phyloP scores from a whole-genome alignment of 73 alveolate genomes.

The Paramecium biaurelia region DNA sequence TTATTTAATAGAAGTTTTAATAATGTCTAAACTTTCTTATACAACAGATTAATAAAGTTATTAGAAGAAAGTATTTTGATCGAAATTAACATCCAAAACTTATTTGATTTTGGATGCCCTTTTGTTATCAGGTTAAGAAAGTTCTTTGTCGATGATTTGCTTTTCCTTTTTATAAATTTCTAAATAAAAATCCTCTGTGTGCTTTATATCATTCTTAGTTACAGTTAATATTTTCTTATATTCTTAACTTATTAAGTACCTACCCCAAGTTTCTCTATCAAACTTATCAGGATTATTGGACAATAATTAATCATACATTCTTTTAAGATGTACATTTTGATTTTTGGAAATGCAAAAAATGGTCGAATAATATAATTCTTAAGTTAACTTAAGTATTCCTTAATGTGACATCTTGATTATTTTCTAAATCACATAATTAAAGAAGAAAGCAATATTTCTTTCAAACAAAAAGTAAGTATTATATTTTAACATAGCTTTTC shows the following conservation, averaged over 20 bases:
- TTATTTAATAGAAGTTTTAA: neutral
- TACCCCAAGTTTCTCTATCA: constrained; percentile 52
- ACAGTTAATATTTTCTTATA: constrained; percentile 38
- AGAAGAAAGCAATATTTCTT: constrained; percentile 64
- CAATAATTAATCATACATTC: constrained; percentile 58
- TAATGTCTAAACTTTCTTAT: neutral
- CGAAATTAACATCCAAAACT: constrained; percentile 36
- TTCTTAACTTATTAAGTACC: constrained; percentile 31
- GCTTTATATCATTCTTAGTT: constrained; percentile 33
- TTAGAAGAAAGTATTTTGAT: neutral
- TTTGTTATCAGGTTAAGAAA: neutral
- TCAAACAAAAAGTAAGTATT: constrained; percentile 57
- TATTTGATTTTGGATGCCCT: constrained; percentile 15
- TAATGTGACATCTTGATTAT: constrained; percentile 47
- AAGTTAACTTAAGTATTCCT: constrained; percentile 8
- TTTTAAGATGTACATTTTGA: constrained; percentile 54
- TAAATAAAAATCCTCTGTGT: constrained; percentile 37
- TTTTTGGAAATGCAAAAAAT: constrained; percentile 60
- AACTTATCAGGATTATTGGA: constrained; percentile 45
- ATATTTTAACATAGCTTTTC: constrained; percentile 60
- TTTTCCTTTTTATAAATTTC: constrained; percentile 37
- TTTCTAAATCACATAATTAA: constrained; percentile 56
- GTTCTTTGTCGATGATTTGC: constrained; percentile 15
- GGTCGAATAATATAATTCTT: constrained; percentile 47
- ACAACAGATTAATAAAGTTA: neutral